Conservation (phyloP, 2,329 filamentous ascomycete genomes). For the Clathrospora elynae region DNA sequence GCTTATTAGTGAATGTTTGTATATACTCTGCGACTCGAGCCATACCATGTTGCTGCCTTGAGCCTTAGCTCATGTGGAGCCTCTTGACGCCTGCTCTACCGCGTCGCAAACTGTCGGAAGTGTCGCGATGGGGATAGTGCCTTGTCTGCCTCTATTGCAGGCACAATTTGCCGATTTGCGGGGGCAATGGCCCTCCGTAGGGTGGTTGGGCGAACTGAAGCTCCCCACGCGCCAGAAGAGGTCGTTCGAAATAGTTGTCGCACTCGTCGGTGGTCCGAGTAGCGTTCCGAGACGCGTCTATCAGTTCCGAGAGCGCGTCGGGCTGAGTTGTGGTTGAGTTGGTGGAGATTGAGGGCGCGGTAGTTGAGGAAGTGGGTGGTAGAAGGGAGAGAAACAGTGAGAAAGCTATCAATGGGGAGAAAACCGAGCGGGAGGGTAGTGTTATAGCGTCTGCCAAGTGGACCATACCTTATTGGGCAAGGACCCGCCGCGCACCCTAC, state of each 20-base stretch:
- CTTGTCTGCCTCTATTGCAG: constrained; percentile 7
- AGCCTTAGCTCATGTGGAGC: constrained; percentile 41
- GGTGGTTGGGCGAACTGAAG: constrained; percentile 12
- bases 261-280: constrained; percentile 37
- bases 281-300: constrained; percentile 47
- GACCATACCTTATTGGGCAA: constrained; percentile 33
- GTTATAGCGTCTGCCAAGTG: constrained; percentile 29
- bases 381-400: constrained; percentile 40
- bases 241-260: constrained; percentile 38
- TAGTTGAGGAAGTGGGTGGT: constrained; percentile 35
- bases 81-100: constrained; percentile 21
- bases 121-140: constrained; percentile 31
- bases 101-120: constrained; percentile 37
- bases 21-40: constrained; percentile 15
- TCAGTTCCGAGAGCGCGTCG: constrained; percentile 53
- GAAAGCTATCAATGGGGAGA: constrained; percentile 43
- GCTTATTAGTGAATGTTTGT: constrained; percentile 22
- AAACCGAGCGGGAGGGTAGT: constrained; percentile 36
- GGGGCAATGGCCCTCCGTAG: constrained; percentile 18
- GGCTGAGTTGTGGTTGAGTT: constrained; percentile 32
- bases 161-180: not conserved
- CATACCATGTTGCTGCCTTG: constrained; percentile 44
- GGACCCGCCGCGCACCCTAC: constrained; percentile 34
- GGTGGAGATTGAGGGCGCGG: constrained; percentile 34
- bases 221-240: constrained; percentile 27